A percentile compares a stretch with the other conserved stretches of the same genome.
phyloP scores from a whole-genome alignment of 1,284 basidiomycete species.

The Flammula alnicola region DNA sequence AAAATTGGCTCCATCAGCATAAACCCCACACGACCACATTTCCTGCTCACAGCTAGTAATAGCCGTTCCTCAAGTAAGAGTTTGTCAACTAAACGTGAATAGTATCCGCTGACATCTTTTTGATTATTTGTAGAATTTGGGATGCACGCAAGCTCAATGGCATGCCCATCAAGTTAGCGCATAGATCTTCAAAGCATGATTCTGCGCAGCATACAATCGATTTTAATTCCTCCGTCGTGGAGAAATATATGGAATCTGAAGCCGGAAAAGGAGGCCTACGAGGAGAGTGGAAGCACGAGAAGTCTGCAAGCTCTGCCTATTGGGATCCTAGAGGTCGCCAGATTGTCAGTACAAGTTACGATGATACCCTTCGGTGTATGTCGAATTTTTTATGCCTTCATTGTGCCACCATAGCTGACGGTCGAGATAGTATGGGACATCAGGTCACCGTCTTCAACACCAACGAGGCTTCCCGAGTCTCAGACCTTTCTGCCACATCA shows the following conservation, averaged over 20 bases:
- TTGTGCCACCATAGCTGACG: not conserved
- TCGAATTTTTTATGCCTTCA: slow-evolving; percentile 1
- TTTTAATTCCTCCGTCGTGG: slow-evolving; percentile 54
- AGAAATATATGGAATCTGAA: slow-evolving; percentile 51
- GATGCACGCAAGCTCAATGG: slow-evolving; percentile 66
- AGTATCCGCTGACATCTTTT: slow-evolving; percentile 1
- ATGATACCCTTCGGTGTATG: slow-evolving; percentile 72
- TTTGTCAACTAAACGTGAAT: not conserved
- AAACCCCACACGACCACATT: slow-evolving; percentile 70
- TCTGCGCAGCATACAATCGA: slow-evolving; percentile 37
- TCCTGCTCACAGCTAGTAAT: slow-evolving; percentile 76
- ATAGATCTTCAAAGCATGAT: slow-evolving; percentile 23
- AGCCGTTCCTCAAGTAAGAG: slow-evolving; percentile 66
- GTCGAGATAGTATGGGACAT: slow-evolving; percentile 70
- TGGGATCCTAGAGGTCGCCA: slow-evolving; percentile 79
- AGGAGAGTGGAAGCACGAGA: slow-evolving; percentile 68
- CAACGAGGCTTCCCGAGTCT: slow-evolving; percentile 57
- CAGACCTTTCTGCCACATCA: slow-evolving; percentile 62
- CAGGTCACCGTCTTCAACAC: slow-evolving; percentile 50
- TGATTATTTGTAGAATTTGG: slow-evolving; percentile 66
- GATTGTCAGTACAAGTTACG: slow-evolving; percentile 82
- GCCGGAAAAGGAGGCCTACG: slow-evolving; percentile 58
- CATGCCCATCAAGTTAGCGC: slow-evolving; percentile 38
- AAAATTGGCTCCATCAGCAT: slow-evolving; percentile 80
- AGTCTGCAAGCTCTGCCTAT: slow-evolving; percentile 79